phyloP scores from a whole-genome alignment of 192 early-diverging fungal genomes.

The Coemansia pectinata region DNA sequence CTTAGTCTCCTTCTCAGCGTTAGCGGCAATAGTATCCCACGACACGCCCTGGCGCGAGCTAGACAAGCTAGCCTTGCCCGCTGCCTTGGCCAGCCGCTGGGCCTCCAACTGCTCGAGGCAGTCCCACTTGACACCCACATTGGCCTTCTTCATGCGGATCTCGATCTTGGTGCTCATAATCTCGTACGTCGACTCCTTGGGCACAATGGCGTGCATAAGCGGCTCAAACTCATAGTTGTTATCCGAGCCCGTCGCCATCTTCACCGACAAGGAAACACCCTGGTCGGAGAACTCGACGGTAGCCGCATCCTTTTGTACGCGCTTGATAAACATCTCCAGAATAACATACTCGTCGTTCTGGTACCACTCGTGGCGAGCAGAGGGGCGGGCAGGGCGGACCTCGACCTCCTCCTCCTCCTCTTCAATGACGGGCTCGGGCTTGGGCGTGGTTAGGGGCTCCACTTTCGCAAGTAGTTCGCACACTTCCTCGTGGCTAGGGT shows the following conservation, averaged over 20 bases:
- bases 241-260: slow-evolving; percentile 81
- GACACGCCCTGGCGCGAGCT: slow-evolving; percentile 66
- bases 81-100: slow-evolving; percentile 33
- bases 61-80: slow-evolving; percentile 50
- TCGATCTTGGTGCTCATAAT: slow-evolving; percentile 95
- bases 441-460: slow-evolving; percentile 48
- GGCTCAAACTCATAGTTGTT: slow-evolving; percentile 94
- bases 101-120: slow-evolving; percentile 61
- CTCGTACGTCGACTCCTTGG: slow-evolving; percentile 67
- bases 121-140: slow-evolving; percentile 81
- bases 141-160: slow-evolving; percentile 80
- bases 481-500: slow-evolving; percentile 53
- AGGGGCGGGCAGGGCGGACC: slow-evolving; percentile 12
- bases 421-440: slow-evolving; percentile 20
- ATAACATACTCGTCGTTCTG: slow-evolving; percentile 91
- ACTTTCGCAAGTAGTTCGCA: slow-evolving; percentile 36
- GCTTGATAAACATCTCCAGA: slow-evolving; percentile 90
- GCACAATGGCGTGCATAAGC: slow-evolving; percentile 74
- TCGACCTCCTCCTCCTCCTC: neutral
- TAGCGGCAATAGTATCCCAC: slow-evolving; percentile 80
- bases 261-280: slow-evolving; percentile 76
- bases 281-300: slow-evolving; percentile 64
- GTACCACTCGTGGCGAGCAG: slow-evolving; percentile 92
- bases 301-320: slow-evolving; percentile 70
- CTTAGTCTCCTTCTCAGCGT: slow-evolving; percentile 73